These are phyloP conservation scores for Phialophora chinensis DNA, from an alignment of 2,329 filamentous ascomycete genomes.

Conservation along the genomic window DNA sequence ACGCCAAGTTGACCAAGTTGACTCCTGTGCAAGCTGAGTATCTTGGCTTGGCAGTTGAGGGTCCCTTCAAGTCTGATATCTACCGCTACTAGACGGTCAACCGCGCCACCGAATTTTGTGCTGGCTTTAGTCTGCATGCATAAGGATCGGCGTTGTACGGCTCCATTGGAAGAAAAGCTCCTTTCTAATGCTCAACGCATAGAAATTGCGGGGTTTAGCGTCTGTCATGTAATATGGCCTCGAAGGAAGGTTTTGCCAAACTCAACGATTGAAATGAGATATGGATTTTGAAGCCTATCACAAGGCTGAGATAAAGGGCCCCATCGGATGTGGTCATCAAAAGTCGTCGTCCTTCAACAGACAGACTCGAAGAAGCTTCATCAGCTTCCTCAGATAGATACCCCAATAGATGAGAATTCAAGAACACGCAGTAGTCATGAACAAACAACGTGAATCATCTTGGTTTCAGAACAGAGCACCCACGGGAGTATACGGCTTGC, in stretches of 20 bases:
- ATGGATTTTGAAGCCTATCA: constrained; percentile 22
- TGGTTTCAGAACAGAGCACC: neutral
- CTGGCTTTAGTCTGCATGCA: constrained; percentile 19
- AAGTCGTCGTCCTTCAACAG: constrained; percentile 37
- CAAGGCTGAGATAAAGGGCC: neutral
- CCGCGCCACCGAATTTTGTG: neutral
- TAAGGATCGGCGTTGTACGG: constrained; percentile 27
- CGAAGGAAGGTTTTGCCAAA: constrained; percentile 22
- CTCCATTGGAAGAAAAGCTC: constrained; percentile 16
- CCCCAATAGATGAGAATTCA: constrained; percentile 22
- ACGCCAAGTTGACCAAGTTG: constrained; percentile 89
- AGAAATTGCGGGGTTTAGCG: constrained; percentile 22
- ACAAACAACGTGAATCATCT: neutral
- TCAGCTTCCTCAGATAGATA: constrained; percentile 35
- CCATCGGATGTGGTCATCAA: constrained; percentile 10
- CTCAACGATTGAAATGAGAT: constrained; percentile 31
- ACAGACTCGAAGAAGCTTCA: constrained; percentile 36
- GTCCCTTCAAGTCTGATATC: constrained; percentile 96
- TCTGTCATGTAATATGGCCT: constrained; percentile 15
- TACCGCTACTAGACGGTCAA: constrained; percentile 55
- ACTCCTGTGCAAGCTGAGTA: constrained; percentile 90
- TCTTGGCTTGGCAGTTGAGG: constrained; percentile 81
- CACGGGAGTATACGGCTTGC: too few species aligned
- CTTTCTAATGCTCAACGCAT: constrained; percentile 41
- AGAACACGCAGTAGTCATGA: constrained; percentile 1